Conservation (phyloP, 129 eudicot species). For the Pittosporum tobira region DNA sequence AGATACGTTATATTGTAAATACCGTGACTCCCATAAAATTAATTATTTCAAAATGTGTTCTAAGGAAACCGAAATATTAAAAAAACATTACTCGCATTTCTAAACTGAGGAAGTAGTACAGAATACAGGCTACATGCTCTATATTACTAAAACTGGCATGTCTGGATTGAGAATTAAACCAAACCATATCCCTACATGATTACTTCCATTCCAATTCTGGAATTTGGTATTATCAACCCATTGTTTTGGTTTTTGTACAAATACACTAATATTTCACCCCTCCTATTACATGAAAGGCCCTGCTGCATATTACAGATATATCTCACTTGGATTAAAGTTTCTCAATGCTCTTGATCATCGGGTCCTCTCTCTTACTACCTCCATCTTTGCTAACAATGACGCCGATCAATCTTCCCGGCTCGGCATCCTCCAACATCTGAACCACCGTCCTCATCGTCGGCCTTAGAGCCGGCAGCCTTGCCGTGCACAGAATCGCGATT, state of each 20-base stretch:
- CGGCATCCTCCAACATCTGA: constrained; percentile 80
- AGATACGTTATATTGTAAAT: too few relatives aligned
- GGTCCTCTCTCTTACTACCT: constrained; percentile 16
- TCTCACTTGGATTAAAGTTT: not conserved
- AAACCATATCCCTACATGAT: too few relatives aligned
- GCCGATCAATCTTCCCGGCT: constrained; percentile 49
- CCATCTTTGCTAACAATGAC: constrained; percentile 43
- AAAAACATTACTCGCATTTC: too few relatives aligned
- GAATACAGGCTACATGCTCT: too few relatives aligned
- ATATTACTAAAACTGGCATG: too few relatives aligned
- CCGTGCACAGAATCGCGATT: constrained; percentile 76
- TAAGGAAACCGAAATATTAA: too few relatives aligned
- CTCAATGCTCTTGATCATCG: constrained; percentile 1
- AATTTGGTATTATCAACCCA: not conserved
- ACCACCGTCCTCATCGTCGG: constrained; percentile 88
- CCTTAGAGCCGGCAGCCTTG: constrained; percentile 60
- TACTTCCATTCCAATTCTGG: too few relatives aligned
- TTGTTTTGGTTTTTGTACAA: constrained; percentile 1
- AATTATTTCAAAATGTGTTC: too few relatives aligned
- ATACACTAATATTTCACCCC: not conserved
- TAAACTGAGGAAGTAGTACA: too few relatives aligned
- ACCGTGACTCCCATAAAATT: too few relatives aligned
- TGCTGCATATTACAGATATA: constrained; percentile 1
- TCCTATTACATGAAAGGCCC: not conserved
- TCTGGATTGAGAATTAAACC: too few relatives aligned